phyloP scores from a whole-genome alignment of 441 rosid genomes.

The Capsella rubella region DNA sequence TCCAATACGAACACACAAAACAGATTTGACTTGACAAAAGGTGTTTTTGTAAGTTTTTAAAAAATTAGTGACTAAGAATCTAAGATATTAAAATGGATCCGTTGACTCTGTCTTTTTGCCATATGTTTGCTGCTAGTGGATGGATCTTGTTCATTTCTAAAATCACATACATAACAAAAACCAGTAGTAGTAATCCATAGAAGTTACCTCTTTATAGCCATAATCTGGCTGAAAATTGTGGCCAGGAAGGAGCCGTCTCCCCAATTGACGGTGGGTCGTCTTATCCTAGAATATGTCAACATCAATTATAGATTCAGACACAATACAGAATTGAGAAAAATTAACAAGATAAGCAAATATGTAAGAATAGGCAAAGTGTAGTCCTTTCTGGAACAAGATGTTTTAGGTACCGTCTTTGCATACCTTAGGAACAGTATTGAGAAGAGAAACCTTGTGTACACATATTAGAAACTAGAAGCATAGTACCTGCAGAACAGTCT shows the following conservation, averaged over 20 bases:
- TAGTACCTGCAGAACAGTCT: too few species aligned
- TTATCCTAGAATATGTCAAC: too few species aligned
- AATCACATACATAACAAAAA: constrained; percentile 5
- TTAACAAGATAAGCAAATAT: too few species aligned
- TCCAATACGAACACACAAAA: constrained; percentile 25
- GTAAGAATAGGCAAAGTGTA: constrained; percentile 36
- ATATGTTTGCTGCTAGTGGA: constrained; percentile 23
- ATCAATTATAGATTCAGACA: not conserved
- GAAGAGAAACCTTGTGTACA: not conserved
- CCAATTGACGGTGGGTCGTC: constrained; percentile 18
- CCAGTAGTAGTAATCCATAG: not conserved
- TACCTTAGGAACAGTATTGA: not conserved
- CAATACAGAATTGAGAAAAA: not conserved
- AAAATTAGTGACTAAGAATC: constrained; percentile 16
- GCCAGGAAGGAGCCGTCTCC: not conserved
- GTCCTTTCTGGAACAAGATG: constrained; percentile 47
- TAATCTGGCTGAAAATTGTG: constrained; percentile 51
- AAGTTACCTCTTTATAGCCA: constrained; percentile 52
- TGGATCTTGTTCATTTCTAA: constrained; percentile 14
- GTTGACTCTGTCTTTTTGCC: constrained; percentile 25
- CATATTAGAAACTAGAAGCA: not conserved
- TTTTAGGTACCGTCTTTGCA: constrained; percentile 43
- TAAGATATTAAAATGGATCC: not conserved
- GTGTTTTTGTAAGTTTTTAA: not conserved
- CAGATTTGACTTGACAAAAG: constrained; percentile 34